These are phyloP conservation scores for Chimonanthus praecox DNA, from an alignment of 164 flowering plant species.

Conservation along the genomic window DNA sequence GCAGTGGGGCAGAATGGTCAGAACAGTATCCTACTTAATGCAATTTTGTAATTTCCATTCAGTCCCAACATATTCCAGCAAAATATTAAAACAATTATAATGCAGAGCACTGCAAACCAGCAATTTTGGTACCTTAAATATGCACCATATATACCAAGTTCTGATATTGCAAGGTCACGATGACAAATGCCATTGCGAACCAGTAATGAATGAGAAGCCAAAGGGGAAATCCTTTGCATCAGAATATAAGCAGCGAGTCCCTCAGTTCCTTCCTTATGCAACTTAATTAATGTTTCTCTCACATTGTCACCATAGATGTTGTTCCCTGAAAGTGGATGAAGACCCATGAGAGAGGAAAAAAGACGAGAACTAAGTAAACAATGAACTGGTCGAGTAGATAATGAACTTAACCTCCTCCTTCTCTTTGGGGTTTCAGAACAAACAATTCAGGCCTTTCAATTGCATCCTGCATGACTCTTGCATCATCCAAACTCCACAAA, in stretches of 20 bases:
- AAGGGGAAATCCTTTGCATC: conserved; percentile 91
- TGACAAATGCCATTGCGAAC: conserved; percentile 73
- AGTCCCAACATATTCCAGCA: not conserved
- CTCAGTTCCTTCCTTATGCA: conserved; percentile 59
- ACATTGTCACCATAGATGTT: conserved; percentile 81
- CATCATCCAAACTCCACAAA: conserved; percentile 88
- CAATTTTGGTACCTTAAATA: conserved; percentile 55
- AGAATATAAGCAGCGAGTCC: conserved; percentile 87
- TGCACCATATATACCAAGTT: conserved; percentile 86
- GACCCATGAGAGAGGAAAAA: not conserved
- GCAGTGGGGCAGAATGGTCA: not conserved
- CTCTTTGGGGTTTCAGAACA: conserved; percentile 98
- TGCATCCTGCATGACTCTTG: conserved; percentile 49
- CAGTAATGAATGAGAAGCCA: conserved; percentile 39
- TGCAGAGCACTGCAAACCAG: not conserved
- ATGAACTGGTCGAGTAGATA: not conserved
- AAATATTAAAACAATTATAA: too few relatives aligned
- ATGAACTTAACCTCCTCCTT: conserved; percentile 80
- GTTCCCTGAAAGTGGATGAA: conserved; percentile 49
- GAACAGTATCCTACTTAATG: not conserved
- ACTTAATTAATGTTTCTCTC: conserved; percentile 49
- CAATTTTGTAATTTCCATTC: not conserved
- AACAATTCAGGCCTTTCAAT: conserved; percentile 68
- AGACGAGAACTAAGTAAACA: not conserved
- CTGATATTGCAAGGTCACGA: conserved; percentile 72